Evolutionary conservation across 768 basidiomycete genomes (phyloP).

Genomic region (Kwoniella mangroviensis): DNA sequence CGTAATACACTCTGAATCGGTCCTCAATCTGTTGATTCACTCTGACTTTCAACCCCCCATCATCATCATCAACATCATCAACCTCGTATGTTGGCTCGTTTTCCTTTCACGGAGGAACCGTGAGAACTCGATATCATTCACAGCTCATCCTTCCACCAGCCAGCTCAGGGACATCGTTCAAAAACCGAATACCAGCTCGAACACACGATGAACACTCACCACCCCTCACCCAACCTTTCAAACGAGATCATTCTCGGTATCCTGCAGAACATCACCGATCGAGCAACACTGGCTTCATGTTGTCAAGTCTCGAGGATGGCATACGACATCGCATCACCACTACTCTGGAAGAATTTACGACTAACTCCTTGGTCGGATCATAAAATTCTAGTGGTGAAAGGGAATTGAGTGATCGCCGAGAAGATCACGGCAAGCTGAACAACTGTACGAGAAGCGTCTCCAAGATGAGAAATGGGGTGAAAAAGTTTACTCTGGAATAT

Average conservation of each 20-base stretch:
- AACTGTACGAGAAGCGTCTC: neutral
- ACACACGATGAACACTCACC: neutral
- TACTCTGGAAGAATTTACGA: neutral
- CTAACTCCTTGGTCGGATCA: constrained; percentile 3
- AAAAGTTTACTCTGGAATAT: neutral
- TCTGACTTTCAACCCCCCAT: too few species aligned
- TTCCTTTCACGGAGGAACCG: too few species aligned
- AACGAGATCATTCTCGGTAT: constrained; percentile 5
- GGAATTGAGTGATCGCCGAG: neutral
- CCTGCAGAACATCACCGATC: neutral
- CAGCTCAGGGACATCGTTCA: too few species aligned
- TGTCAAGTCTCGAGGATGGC: neutral
- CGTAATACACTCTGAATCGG: too few species aligned
- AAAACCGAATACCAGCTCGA: too few species aligned
- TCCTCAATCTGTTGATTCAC: too few species aligned
- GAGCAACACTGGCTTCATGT: neutral
- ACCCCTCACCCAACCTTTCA: neutral
- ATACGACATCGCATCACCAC: constrained; percentile 3
- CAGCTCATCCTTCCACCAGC: too few species aligned
- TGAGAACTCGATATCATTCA: too few species aligned
- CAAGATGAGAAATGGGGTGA: neutral
- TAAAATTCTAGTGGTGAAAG: neutral
- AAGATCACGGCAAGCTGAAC: neutral
- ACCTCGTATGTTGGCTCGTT: too few species aligned
- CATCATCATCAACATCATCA: too few species aligned